Evolutionary conservation across 306 rosid genomes (phyloP).

Genomic region (Hippophae rhamnoides): DNA sequence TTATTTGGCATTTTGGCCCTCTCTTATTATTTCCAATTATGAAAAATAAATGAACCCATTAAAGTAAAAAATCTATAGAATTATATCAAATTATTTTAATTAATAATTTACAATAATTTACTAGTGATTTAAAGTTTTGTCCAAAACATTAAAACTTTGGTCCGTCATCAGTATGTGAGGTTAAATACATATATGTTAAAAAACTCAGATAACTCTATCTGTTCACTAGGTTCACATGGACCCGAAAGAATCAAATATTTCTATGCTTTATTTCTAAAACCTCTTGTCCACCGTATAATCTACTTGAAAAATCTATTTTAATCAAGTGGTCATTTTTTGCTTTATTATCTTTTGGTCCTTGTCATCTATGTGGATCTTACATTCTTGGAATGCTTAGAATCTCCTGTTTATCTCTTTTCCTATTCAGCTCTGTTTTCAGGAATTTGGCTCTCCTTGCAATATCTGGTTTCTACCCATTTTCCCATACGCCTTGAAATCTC

Average conservation of each 20-base stretch:
- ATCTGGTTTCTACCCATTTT: constrained; percentile 10
- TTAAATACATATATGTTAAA: constrained; percentile 1
- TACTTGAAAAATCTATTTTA: background rate
- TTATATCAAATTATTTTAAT: too few species aligned
- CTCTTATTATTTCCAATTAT: background rate
- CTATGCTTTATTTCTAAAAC: background rate
- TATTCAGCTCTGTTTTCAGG: constrained; percentile 10
- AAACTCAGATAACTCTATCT: background rate
- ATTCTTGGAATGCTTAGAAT: background rate
- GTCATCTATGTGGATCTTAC: constrained; percentile 8
- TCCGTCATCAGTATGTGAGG: constrained; percentile 6
- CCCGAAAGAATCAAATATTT: too few species aligned
- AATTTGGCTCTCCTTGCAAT: constrained; percentile 8
- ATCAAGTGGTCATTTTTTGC: too few species aligned
- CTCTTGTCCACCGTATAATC: too few species aligned
- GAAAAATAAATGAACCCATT: constrained; percentile 12
- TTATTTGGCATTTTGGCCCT: background rate
- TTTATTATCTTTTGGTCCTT: background rate
- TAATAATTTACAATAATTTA: too few species aligned
- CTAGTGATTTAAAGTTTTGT: background rate
- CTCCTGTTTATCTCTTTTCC: constrained; percentile 6
- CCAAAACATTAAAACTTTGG: constrained; percentile 19
- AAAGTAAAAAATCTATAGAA: background rate
- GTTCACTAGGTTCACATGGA: constrained; percentile 13
- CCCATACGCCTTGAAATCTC: background rate